These are phyloP conservation scores for Bipolaris victoriae DNA, from an alignment of 2,329 filamentous ascomycete genomes.

Conservation along the genomic window DNA sequence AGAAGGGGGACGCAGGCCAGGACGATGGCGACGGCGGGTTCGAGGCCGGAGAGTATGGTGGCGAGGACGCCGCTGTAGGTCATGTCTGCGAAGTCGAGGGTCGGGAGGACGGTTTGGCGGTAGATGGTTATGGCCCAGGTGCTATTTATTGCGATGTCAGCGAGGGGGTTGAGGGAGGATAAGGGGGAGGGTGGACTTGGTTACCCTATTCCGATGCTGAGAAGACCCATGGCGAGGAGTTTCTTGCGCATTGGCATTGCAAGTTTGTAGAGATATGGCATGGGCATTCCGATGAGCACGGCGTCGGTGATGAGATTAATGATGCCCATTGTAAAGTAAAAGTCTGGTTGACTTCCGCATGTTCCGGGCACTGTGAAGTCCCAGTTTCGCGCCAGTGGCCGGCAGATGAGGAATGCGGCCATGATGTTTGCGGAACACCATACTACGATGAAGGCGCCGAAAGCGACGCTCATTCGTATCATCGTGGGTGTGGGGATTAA, in stretches of 20 bases:
- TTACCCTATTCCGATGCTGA: constrained; percentile 30
- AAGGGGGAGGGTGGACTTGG: background rate
- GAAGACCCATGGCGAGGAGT: constrained; percentile 20
- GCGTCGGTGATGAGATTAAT: constrained; percentile 30
- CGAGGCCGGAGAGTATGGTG: constrained; percentile 28
- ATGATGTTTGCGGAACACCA: constrained; percentile 24
- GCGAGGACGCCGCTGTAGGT: constrained; percentile 25
- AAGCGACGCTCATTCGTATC: constrained; percentile 4
- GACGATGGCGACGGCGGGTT: constrained; percentile 29
- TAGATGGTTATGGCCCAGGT: constrained; percentile 36
- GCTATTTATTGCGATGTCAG: constrained; percentile 5
- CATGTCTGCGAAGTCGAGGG: constrained; percentile 27
- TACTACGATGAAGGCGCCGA: constrained; percentile 19
- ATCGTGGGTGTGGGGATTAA: constrained; percentile 24
- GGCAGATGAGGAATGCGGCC: constrained; percentile 24
- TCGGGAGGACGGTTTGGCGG: constrained; percentile 21
- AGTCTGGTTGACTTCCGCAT: constrained; percentile 27
- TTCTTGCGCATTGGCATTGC: constrained; percentile 21
- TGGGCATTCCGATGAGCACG: constrained; percentile 24
- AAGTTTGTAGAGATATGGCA: constrained; percentile 27
- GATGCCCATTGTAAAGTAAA: constrained; percentile 19
- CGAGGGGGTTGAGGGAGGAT: too few species aligned
- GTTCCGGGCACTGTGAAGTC: constrained; percentile 19
- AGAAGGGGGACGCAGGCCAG: constrained; percentile 29
- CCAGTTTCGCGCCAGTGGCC: constrained; percentile 28